Percentiles rank a stretch among this genome's conserved stretches.
phyloP scores from a whole-genome alignment of 2,329 filamentous ascomycete species.

The Cyanodermella asteris region DNA sequence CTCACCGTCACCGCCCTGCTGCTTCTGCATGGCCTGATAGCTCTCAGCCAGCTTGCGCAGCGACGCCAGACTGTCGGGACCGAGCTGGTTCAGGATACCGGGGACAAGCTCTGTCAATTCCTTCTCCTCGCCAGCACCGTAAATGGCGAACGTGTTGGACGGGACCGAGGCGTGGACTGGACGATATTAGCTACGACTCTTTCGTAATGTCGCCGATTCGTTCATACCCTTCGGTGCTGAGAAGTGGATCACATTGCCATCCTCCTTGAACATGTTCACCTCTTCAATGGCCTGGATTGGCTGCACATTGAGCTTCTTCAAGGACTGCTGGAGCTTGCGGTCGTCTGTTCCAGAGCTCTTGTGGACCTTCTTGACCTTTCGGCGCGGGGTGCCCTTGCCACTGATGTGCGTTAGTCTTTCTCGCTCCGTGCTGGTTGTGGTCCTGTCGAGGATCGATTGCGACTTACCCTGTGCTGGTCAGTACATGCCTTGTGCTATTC shows the following conservation, averaged over 20 bases:
- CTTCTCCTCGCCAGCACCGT: conserved; percentile 97
- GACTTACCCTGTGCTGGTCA: too few species aligned
- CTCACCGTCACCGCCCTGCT: conserved; percentile 55
- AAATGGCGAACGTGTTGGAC: conserved; percentile 98
- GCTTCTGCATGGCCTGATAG: conserved; percentile 99
- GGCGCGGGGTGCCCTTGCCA: conserved; percentile 93
- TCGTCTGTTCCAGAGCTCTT: conserved; percentile 84
- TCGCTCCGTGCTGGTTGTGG: neutral
- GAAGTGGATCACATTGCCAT: conserved; percentile 99
- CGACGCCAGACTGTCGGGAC: conserved; percentile 89
- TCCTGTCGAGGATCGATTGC: too few species aligned
- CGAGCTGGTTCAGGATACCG: conserved; percentile 98
- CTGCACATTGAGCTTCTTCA: conserved; percentile 99
- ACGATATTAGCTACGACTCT: too few species aligned
- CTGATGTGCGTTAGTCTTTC: conserved; percentile 25
- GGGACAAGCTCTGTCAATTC: conserved; percentile 98
- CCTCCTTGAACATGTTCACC: conserved; percentile 99
- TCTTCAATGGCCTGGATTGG: conserved; percentile 99
- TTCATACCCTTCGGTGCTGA: conserved; percentile 79
- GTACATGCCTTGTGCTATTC: too few species aligned
- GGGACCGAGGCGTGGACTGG: conserved; percentile 94
- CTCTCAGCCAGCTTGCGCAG: conserved; percentile 97
- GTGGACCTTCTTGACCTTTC: conserved; percentile 96
- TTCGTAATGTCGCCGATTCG: neutral
- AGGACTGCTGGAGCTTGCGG: conserved; percentile 93